phyloP scores from a whole-genome alignment of 1,139 yeast species.

The Zygotorulaspora mrakii region DNA sequence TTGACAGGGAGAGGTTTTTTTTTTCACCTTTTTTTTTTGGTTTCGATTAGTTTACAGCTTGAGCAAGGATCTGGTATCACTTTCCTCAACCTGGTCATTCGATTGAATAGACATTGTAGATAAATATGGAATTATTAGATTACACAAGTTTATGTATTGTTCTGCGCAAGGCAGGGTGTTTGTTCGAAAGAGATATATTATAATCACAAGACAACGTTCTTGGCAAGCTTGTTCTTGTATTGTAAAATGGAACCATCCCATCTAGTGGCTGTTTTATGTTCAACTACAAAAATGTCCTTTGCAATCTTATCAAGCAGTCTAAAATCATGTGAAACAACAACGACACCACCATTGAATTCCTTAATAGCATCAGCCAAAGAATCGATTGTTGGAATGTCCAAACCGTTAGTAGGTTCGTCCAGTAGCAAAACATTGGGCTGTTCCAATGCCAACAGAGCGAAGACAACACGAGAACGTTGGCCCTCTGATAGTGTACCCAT shows the following conservation, averaged over 20 bases:
- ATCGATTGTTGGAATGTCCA: constrained; percentile 96
- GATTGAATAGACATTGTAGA: neutral
- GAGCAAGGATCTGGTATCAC: constrained; percentile 11
- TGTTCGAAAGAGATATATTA: neutral
- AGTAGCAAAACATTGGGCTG: constrained; percentile 88
- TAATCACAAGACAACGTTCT: constrained; percentile 67
- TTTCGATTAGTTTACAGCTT: neutral
- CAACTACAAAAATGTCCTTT: constrained; percentile 93
- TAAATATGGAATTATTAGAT: constrained; percentile 5
- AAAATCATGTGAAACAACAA: constrained; percentile 98
- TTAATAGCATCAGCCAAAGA: constrained; percentile 95
- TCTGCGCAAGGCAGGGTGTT: no score
- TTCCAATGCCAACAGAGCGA: constrained; percentile 92
- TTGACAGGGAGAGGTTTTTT: neutral
- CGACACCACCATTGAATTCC: constrained; percentile 95
- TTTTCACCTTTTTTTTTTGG: constrained; percentile 6
- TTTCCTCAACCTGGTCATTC: neutral
- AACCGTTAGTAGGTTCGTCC: constrained; percentile 99
- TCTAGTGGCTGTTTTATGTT: constrained; percentile 88
- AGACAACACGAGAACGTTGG: constrained; percentile 97
- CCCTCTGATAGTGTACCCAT: constrained; percentile 99
- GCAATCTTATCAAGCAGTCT: constrained; percentile 96
- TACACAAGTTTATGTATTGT: constrained; percentile 4
- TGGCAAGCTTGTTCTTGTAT: constrained; percentile 91
- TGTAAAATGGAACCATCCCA: constrained; percentile 92